Conservation (phyloP, 2,329 filamentous ascomycete genomes). For the Cordyceps sp. region DNA sequence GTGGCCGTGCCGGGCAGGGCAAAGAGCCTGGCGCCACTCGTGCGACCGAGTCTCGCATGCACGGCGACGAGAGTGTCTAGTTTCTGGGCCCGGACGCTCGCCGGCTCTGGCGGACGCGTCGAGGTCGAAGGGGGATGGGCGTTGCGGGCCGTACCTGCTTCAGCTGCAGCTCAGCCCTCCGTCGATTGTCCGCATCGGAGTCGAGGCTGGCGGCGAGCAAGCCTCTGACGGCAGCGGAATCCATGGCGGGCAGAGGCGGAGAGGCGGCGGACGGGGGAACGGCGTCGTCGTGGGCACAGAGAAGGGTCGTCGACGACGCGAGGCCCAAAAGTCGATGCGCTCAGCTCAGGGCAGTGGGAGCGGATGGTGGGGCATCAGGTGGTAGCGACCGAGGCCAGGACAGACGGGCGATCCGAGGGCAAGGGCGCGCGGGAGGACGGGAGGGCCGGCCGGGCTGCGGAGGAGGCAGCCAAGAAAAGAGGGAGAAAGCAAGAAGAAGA, state of each 20-base stretch:
- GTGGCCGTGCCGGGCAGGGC: too few relatives aligned
- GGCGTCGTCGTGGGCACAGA: not conserved
- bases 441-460: not conserved
- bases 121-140: too few relatives aligned
- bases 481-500: too few relatives aligned
- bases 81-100: too few relatives aligned
- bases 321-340: slow-evolving; percentile 1
- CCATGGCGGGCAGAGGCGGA: slow-evolving; percentile 34
- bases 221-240: slow-evolving; percentile 56
- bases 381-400: not conserved
- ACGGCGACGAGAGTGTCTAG: not conserved
- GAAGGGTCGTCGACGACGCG: too few relatives aligned
- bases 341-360: slow-evolving; percentile 2
- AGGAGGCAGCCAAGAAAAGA: too few relatives aligned
- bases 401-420: not conserved
- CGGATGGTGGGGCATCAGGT: slow-evolving; percentile 4
- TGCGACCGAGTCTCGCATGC: too few relatives aligned
- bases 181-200: slow-evolving; percentile 56
- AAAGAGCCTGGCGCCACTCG: too few relatives aligned
- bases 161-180: slow-evolving; percentile 63
- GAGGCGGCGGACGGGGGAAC: too few relatives aligned
- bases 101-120: too few relatives aligned
- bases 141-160: slow-evolving; percentile 47
- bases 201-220: slow-evolving; percentile 64
- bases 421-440: not conserved